Conservation (phyloP, 2,329 filamentous ascomycete species). For the Simplicillium sp. region DNA sequence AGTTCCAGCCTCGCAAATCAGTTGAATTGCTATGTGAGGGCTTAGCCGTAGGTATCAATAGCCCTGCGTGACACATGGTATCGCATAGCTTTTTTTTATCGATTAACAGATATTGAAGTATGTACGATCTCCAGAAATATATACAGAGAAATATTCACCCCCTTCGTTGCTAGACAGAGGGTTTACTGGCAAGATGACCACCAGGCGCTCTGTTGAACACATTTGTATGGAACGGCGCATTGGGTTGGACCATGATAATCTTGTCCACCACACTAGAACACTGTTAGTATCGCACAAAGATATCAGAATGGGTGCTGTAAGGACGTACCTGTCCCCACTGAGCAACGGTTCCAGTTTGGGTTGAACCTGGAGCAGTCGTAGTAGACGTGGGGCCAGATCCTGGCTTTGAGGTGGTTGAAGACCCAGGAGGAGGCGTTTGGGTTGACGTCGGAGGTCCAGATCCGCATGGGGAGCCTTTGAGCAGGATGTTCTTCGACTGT, state of each 20-base stretch:
- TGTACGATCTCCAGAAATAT: not conserved
- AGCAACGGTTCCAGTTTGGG: conserved; percentile 1
- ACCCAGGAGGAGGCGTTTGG: not conserved
- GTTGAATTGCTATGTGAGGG: too few species aligned
- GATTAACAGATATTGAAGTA: not conserved
- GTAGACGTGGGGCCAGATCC: not conserved
- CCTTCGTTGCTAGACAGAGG: not conserved
- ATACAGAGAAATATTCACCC: not conserved
- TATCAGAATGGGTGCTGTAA: not conserved
- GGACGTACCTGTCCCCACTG: conserved; percentile 7
- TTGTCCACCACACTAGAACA: conserved; percentile 4
- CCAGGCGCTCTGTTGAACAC: conserved; percentile 3
- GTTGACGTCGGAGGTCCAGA: not conserved
- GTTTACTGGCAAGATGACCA: conserved; percentile 7
- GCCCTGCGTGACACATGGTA: too few species aligned
- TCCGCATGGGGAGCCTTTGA: conserved; percentile 5
- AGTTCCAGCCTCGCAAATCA: too few species aligned
- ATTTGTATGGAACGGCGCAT: conserved; percentile 3
- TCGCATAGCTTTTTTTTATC: too few species aligned
- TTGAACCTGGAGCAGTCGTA: conserved; percentile 2
- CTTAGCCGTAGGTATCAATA: too few species aligned
- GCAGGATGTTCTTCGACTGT: conserved; percentile 24
- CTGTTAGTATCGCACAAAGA: not conserved
- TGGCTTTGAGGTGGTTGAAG: not conserved
- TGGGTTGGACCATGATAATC: conserved; percentile 4